Evolutionary conservation across 164 flowering plant genomes (phyloP).

Genomic region (Warburgia ugandensis): DNA sequence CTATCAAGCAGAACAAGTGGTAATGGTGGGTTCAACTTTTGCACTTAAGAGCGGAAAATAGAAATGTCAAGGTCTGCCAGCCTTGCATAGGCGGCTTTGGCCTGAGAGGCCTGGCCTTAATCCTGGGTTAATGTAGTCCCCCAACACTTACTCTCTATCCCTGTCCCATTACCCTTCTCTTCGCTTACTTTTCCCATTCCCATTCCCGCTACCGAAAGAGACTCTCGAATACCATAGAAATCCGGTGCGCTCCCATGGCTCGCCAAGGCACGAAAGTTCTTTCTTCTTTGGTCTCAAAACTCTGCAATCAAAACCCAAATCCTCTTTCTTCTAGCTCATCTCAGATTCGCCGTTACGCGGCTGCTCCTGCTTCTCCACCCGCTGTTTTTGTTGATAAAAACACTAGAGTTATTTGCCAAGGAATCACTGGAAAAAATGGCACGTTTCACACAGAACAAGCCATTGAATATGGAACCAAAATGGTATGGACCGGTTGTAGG

Average conservation of each 20-base stretch:
- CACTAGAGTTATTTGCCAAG: slow-evolving; percentile 90
- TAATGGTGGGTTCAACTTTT: too few relatives aligned
- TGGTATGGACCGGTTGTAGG: slow-evolving; percentile 32
- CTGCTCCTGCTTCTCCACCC: slow-evolving; percentile 57
- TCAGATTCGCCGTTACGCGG: slow-evolving; percentile 36
- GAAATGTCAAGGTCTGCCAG: too few relatives aligned
- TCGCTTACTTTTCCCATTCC: too few relatives aligned
- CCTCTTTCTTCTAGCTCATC: slow-evolving; percentile 8
- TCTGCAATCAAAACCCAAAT: slow-evolving; percentile 9
- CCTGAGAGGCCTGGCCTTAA: too few relatives aligned
- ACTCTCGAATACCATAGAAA: too few relatives aligned
- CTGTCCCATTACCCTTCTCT: too few relatives aligned
- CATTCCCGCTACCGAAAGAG: too few relatives aligned
- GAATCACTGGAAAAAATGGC: slow-evolving; percentile 89
- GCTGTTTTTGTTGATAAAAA: slow-evolving; percentile 87
- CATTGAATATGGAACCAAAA: slow-evolving; percentile 91
- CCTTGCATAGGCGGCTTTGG: too few relatives aligned
- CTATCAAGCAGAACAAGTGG: too few relatives aligned
- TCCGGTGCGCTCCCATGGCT: slow-evolving; percentile 19
- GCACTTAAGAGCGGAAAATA: too few relatives aligned
- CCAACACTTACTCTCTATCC: too few relatives aligned
- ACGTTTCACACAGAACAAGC: slow-evolving; percentile 95
- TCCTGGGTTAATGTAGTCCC: too few relatives aligned
- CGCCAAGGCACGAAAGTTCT: slow-evolving; percentile 24
- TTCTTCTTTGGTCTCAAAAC: slow-evolving; percentile 11